A percentile compares a stretch with the other conserved stretches of the same genome.
Evolutionary conservation across 2,329 filamentous ascomycete species (phyloP).

Genomic region (Botrytis byssoidea): DNA sequence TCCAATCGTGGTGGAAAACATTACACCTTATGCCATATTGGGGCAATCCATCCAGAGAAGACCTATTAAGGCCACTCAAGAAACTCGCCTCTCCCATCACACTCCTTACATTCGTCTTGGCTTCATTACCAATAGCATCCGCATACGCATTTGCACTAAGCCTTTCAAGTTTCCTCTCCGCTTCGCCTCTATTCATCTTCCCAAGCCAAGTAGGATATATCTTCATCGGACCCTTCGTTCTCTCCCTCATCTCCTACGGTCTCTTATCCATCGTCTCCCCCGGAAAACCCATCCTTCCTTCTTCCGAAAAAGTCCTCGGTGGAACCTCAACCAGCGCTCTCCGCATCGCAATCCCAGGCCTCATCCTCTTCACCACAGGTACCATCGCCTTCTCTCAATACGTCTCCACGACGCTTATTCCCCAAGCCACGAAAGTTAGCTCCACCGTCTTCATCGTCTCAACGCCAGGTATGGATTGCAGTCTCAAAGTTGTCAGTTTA

Average conservation of each 20-base stretch:
- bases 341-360: not conserved
- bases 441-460: not conserved
- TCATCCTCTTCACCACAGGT: slow-evolving; percentile 3
- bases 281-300: slow-evolving; percentile 15
- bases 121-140: slow-evolving; percentile 46
- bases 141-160: slow-evolving; percentile 50
- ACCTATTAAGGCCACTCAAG: slow-evolving; percentile 38
- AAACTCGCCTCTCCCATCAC: slow-evolving; percentile 52
- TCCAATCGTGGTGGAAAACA: slow-evolving; percentile 6
- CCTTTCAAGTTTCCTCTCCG: slow-evolving; percentile 49
- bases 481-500: not conserved
- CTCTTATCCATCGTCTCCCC: slow-evolving; percentile 23
- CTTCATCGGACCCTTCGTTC: slow-evolving; percentile 40
- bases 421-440: not conserved
- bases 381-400: slow-evolving; percentile 10
- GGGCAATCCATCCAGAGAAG: slow-evolving; percentile 24
- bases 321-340: not conserved
- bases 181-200: slow-evolving; percentile 45
- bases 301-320: not conserved
- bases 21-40: slow-evolving; percentile 25
- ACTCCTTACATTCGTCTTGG: slow-evolving; percentile 46
- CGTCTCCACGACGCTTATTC: not conserved
- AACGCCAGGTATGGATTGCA: not conserved
- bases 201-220: slow-evolving; percentile 44
- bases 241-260: slow-evolving; percentile 26